Base-by-base conservation (phyloP, 129 eudicot genomes). In the Flaveria bidentis region DNA sequence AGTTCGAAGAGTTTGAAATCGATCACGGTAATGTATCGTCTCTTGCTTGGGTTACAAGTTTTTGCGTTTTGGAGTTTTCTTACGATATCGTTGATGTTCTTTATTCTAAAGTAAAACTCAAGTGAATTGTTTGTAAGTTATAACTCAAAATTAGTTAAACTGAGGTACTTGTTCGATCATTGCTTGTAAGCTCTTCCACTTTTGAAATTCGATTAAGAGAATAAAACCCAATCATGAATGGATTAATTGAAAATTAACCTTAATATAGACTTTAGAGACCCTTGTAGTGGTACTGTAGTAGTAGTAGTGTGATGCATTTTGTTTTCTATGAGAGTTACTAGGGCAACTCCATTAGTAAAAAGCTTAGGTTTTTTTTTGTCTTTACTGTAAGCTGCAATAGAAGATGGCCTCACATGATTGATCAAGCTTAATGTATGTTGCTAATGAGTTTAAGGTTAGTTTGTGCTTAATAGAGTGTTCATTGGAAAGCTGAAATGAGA, bases 1-100 rank as follows among this genome's bases (percentile, higher is more conserved):
- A 92, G 71, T 89, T 92, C 44, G 96, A 92, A 76, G 96, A 89
- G 85, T 89, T 89, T 45, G 96, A 78, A 78, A 84, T 92, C 16
- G 92, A 83, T 82, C 92, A 85, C 71, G 96, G 97, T 91, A 56
- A 77, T 2, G 10, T 58, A n/a, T 56, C 46, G 60, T 47, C 36
- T 30, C 33, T 20, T 55, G 1, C 75, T 55, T 77, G 69, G 69
- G 11, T 28, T 28, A 77, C 75, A 77, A 53, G 51, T 65, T 36
- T 64, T 33, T 33, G 8, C 3, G n/a, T 30, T 84, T 41, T 67
- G 30, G 22, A 18, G 20, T 56, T 18, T 63, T 28, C 6, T 5
- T 45, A 14, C 67, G 6, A 13, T 71, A 30, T 22, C 18, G 11
- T 16, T 30, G 28, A 26, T 10, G 44, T 51, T 56, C 25, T 65